These are phyloP conservation scores for Calamus simplicifolius DNA, from an alignment of 176 grass and related monocot genomes.

Conservation along the genomic window DNA sequence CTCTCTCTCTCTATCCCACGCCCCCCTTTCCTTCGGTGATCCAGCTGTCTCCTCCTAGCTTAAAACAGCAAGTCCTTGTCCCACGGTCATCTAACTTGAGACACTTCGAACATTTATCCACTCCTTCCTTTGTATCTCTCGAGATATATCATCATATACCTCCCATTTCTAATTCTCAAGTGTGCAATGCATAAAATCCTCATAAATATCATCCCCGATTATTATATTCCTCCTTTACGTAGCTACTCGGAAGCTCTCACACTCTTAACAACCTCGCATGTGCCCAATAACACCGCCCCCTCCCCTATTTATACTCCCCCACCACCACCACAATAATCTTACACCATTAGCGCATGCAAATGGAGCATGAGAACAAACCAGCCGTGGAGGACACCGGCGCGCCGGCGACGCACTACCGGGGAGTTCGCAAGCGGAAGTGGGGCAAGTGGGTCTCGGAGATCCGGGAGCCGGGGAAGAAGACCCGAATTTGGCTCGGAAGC, in stretches of 20 bases:
- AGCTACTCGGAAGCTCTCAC: neutral
- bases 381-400: constrained; percentile 16
- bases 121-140: neutral
- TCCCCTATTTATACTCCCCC: neutral
- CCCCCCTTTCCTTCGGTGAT: neutral
- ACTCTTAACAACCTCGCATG: neutral
- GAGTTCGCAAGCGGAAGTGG: constrained; percentile 96
- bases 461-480: constrained; percentile 96
- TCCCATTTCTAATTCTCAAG: constrained; percentile 8
- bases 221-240: neutral
- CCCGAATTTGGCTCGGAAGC: constrained; percentile 91
- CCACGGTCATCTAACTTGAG: neutral
- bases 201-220: neutral
- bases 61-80: constrained; percentile 3
- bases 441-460: constrained; percentile 95
- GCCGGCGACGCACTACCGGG: constrained; percentile 36
- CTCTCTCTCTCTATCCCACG: neutral
- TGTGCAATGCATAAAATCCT: constrained; percentile 22
- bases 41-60: constrained; percentile 46
- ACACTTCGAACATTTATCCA: constrained; percentile 20
- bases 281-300: neutral
- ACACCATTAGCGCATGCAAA: too few species aligned
- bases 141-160: constrained; percentile 15
- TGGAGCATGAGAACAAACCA: too few species aligned
- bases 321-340: too few species aligned